phyloP scores from a whole-genome alignment of 1,139 yeast genomes.

The Pichia terricola region DNA sequence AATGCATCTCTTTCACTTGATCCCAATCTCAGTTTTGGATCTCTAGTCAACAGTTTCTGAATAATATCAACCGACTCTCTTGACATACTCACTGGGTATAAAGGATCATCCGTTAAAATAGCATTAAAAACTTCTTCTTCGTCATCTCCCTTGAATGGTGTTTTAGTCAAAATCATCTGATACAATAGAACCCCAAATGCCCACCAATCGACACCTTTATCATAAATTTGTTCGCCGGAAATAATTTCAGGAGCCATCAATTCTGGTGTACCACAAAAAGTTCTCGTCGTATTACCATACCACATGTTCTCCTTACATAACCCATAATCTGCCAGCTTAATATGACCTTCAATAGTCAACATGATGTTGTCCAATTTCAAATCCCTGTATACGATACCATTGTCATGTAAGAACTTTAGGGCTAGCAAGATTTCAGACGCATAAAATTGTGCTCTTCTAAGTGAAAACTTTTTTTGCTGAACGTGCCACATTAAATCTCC shows the following conservation, averaged over 20 bases:
- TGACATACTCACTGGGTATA: constrained; percentile 96
- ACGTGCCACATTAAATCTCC: constrained; percentile 99
- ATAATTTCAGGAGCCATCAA: constrained; percentile 98
- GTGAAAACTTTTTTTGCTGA: constrained; percentile 82
- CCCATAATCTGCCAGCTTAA: constrained; percentile 94
- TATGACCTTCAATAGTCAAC: constrained; percentile 86
- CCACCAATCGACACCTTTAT: constrained; percentile 98
- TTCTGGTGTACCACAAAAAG: constrained; percentile 98
- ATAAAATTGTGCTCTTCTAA: constrained; percentile 88
- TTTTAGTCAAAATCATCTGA: constrained; percentile 93
- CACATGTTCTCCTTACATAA: constrained; percentile 95
- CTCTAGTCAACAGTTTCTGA: constrained; percentile 84
- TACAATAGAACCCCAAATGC: constrained; percentile 94
- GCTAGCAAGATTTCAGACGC: constrained; percentile 94
- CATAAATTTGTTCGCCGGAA: constrained; percentile 78
- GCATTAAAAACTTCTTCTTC: constrained; percentile 98
- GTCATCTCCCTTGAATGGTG: constrained; percentile 97
- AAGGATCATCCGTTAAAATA: constrained; percentile 94
- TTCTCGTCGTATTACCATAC: constrained; percentile 81
- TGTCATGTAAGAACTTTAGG: constrained; percentile 85
- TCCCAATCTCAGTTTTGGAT: constrained; percentile 77
- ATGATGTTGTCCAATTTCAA: constrained; percentile 89
- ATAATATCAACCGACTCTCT: constrained; percentile 90
- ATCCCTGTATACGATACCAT: constrained; percentile 94
- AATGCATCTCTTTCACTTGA: constrained; percentile 80